A percentile compares a stretch with the other conserved stretches of the same genome.
Conservation (phyloP, 1,284 basidiomycete genomes). For the Pholiota adiposa region DNA sequence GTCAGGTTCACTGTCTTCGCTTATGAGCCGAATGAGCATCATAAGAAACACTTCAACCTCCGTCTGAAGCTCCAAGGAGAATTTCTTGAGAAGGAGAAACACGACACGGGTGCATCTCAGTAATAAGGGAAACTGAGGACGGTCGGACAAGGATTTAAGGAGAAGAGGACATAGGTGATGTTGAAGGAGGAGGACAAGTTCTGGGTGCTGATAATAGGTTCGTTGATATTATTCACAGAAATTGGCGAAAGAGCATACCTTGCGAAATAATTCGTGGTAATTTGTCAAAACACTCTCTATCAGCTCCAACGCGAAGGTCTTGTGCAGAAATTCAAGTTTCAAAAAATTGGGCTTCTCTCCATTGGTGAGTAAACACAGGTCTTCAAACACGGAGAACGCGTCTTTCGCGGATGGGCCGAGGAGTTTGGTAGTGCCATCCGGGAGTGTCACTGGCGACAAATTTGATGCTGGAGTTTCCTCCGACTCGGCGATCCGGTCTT, state of each 20-base stretch:
- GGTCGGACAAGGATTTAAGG: slow-evolving; percentile 83
- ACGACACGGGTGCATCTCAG: slow-evolving; percentile 92
- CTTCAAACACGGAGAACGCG: slow-evolving; percentile 88
- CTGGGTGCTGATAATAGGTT: slow-evolving; percentile 60
- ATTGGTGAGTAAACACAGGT: slow-evolving; percentile 87
- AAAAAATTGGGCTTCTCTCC: slow-evolving; percentile 85
- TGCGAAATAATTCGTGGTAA: slow-evolving; percentile 86
- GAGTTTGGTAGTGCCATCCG: slow-evolving; percentile 61
- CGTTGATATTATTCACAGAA: background rate
- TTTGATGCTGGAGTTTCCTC: slow-evolving; percentile 27
- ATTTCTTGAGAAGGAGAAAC: slow-evolving; percentile 92
- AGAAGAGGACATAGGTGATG: slow-evolving; percentile 92
- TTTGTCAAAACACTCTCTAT: slow-evolving; percentile 97
- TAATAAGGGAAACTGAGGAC: slow-evolving; percentile 85
- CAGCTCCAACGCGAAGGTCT: slow-evolving; percentile 94
- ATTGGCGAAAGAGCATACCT: slow-evolving; percentile 40
- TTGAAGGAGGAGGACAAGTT: slow-evolving; percentile 83
- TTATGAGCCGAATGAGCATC: slow-evolving; percentile 79
- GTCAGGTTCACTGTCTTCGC: slow-evolving; percentile 59
- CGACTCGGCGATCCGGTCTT: slow-evolving; percentile 61
- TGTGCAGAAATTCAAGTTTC: slow-evolving; percentile 83
- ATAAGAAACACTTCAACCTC: slow-evolving; percentile 88
- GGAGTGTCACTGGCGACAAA: slow-evolving; percentile 55
- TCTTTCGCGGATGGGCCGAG: slow-evolving; percentile 86
- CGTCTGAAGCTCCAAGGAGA: slow-evolving; percentile 77